Conservation (phyloP, 2,329 filamentous ascomycete genomes). For the Trichoderma pleuroti region DNA sequence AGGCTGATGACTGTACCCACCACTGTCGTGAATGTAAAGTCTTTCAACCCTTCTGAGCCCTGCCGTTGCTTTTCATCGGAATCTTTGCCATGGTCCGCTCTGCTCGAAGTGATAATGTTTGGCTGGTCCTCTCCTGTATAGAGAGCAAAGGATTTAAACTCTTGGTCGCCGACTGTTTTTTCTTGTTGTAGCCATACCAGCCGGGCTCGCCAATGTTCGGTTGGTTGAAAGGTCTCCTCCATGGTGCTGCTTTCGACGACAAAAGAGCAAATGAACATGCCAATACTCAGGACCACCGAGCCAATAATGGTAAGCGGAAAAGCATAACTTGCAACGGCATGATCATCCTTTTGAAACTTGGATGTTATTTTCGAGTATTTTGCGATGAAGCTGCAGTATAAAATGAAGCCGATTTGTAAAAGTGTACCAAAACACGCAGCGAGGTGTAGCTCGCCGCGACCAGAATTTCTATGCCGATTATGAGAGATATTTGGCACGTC, state of each 20-base stretch:
- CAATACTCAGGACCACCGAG: constrained; percentile 27
- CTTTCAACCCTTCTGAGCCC: not conserved
- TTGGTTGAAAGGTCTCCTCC: constrained; percentile 23
- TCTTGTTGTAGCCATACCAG: constrained; percentile 31
- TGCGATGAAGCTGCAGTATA: not conserved
- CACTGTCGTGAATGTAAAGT: not conserved
- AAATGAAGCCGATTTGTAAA: not conserved
- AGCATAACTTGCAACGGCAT: constrained; percentile 22
- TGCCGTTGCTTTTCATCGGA: not conserved
- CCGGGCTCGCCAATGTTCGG: not conserved
- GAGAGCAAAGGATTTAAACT: constrained; percentile 1
- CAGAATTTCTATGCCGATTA: not conserved
- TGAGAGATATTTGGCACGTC: constrained; percentile 3
- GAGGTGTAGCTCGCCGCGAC: not conserved
- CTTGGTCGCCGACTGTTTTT: not conserved
- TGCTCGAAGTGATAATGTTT: not conserved
- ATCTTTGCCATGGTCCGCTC: not conserved
- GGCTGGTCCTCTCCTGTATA: not conserved
- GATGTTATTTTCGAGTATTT: not conserved
- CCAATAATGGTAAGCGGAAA: constrained; percentile 28
- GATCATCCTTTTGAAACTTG: not conserved
- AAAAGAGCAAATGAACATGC: constrained; percentile 31
- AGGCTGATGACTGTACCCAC: constrained; percentile 22
- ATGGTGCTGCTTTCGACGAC: constrained; percentile 33
- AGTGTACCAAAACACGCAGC: not conserved